phyloP scores from a whole-genome alignment of 1,139 yeast genomes.

The Hyphopichia burtonii region DNA sequence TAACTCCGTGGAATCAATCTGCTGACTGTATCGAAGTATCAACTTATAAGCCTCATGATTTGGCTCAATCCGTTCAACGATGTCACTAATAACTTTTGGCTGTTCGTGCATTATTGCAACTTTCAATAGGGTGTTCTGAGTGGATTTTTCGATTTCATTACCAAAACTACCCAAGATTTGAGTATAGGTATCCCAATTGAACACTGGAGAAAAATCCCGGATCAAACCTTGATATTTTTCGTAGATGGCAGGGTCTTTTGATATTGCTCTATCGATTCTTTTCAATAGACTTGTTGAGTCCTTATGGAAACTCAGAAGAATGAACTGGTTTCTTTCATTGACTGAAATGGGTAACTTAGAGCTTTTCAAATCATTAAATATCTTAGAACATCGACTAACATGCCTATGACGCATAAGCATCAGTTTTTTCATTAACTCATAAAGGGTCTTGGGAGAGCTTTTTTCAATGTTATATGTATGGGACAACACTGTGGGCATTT shows the following conservation, averaged over 20 bases:
- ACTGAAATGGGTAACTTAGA: slow-evolving; percentile 27
- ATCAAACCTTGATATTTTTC: neutral
- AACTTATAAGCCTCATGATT: slow-evolving; percentile 10
- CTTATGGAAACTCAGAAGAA: slow-evolving; percentile 30
- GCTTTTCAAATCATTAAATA: slow-evolving; percentile 27
- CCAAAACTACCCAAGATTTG: slow-evolving; percentile 4
- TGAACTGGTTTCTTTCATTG: slow-evolving; percentile 28
- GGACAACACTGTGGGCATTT: slow-evolving; percentile 21
- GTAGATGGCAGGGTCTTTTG: neutral
- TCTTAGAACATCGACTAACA: slow-evolving; percentile 18
- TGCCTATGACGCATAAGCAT: slow-evolving; percentile 20
- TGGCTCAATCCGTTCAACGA: slow-evolving; percentile 13
- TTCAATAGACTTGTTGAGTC: slow-evolving; percentile 22
- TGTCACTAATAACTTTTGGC: slow-evolving; percentile 13
- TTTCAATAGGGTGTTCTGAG: slow-evolving; percentile 23
- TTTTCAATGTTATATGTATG: slow-evolving; percentile 3
- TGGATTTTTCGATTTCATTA: slow-evolving; percentile 11
- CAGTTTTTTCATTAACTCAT: slow-evolving; percentile 12
- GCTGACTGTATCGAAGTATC: slow-evolving; percentile 4
- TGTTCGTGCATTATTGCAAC: slow-evolving; percentile 26
- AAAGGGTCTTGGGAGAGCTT: neutral
- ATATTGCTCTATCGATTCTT: neutral
- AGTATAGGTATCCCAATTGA: slow-evolving; percentile 20
- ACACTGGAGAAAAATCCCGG: neutral
- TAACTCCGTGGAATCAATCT: neutral